Percentiles rank a stretch among this genome's conserved stretches.
phyloP scores from a whole-genome alignment of 768 basidiomycete genomes.

The Pleurotus citrinopileatus region DNA sequence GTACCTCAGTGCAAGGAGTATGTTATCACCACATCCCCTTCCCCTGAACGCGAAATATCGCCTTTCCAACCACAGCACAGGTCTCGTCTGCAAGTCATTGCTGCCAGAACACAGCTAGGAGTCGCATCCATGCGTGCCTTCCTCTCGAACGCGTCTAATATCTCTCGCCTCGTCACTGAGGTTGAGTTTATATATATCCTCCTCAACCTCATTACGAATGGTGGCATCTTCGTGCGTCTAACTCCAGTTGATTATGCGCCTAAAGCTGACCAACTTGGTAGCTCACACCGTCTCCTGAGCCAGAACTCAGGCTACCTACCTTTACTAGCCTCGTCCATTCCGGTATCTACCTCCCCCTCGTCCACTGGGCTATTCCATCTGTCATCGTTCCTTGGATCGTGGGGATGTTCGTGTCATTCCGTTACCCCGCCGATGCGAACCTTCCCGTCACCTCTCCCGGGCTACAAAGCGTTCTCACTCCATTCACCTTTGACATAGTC shows the following conservation, averaged over 20 bases:
- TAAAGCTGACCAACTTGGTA: neutral
- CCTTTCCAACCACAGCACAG: neutral
- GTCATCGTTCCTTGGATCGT: slow-evolving; percentile 54
- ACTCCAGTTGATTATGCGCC: neutral
- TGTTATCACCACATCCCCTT: too few species aligned
- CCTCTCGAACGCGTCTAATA: slow-evolving; percentile 63
- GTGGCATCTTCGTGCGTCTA: slow-evolving; percentile 34
- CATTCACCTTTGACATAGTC: slow-evolving; percentile 49
- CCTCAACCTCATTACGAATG: slow-evolving; percentile 52
- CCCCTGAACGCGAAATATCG: too few species aligned
- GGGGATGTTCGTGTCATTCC: slow-evolving; percentile 64
- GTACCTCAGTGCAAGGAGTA: too few species aligned
- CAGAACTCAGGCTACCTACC: slow-evolving; percentile 22
- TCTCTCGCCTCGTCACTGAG: slow-evolving; percentile 53
- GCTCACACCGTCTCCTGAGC: slow-evolving; percentile 10
- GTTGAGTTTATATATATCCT: slow-evolving; percentile 56
- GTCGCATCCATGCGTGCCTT: slow-evolving; percentile 22
- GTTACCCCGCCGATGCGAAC: slow-evolving; percentile 29
- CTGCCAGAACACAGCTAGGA: neutral
- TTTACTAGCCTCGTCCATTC: slow-evolving; percentile 44
- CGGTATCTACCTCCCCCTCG: slow-evolving; percentile 50
- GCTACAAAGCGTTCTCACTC: neutral
- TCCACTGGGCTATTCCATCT: slow-evolving; percentile 64
- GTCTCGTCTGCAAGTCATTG: neutral
- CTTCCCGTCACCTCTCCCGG: slow-evolving; percentile 16